phyloP scores from a whole-genome alignment of 2,329 filamentous ascomycete species.

The Claviceps sp. region DNA sequence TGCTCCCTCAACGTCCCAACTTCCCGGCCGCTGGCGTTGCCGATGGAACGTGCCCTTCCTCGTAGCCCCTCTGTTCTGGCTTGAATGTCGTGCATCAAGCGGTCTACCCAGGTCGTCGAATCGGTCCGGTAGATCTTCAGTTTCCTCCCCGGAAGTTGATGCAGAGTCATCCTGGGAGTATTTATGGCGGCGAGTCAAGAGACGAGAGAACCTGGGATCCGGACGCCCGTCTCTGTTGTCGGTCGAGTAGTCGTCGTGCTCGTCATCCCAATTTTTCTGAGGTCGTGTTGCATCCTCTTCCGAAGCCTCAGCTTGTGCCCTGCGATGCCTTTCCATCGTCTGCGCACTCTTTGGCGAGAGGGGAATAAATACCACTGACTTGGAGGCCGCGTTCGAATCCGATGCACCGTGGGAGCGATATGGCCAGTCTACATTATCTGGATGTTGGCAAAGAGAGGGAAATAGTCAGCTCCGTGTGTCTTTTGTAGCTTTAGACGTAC shows the following conservation, averaged over 20 bases:
- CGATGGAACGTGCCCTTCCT: slow-evolving; percentile 31
- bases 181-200: slow-evolving; percentile 11
- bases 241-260: slow-evolving; percentile 4
- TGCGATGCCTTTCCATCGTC: slow-evolving; percentile 29
- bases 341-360: slow-evolving; percentile 35
- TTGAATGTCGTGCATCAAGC: slow-evolving; percentile 16
- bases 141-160: slow-evolving; percentile 20
- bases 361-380: slow-evolving; percentile 34
- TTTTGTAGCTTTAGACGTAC: not conserved
- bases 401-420: not conserved
- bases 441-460: not conserved
- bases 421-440: slow-evolving; percentile 18
- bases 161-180: slow-evolving; percentile 5
- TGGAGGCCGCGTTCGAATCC: slow-evolving; percentile 12
- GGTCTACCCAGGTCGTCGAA: slow-evolving; percentile 32
- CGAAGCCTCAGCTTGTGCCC: slow-evolving; percentile 18
- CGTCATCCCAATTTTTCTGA: slow-evolving; percentile 7
- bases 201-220: slow-evolving; percentile 22
- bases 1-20: slow-evolving; percentile 24
- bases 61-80: slow-evolving; percentile 17
- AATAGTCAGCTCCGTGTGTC: slow-evolving; percentile 10
- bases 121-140: slow-evolving; percentile 33
- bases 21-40: slow-evolving; percentile 17
- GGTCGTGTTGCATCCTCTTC: slow-evolving; percentile 9
- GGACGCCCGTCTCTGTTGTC: slow-evolving; percentile 2